Conservation (phyloP, 805 yeast genomes). For the Ogataea ganodermae region DNA sequence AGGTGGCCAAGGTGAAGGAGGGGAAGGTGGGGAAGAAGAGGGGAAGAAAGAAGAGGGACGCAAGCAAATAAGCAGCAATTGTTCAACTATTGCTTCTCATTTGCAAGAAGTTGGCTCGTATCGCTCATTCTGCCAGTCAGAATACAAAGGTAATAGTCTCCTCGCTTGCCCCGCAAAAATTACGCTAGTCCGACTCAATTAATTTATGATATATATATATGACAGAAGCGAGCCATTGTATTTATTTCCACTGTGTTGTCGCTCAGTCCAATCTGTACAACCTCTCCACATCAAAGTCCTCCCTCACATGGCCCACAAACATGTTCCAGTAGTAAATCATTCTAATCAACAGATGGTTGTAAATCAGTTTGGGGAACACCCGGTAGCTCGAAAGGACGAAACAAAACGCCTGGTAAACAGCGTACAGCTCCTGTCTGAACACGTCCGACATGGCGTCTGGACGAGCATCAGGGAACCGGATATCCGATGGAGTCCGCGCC, state of each 20-base stretch:
- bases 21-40: conserved; percentile 17
- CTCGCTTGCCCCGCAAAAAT: too few species aligned
- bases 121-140: too few species aligned
- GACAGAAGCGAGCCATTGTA: not conserved
- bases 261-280: conserved; percentile 28
- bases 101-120: too few species aligned
- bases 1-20: not conserved
- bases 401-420: conserved; percentile 58
- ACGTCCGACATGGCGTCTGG: conserved; percentile 37
- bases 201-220: too few species aligned
- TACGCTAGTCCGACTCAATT: too few species aligned
- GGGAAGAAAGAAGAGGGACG: conserved; percentile 13
- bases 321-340: conserved; percentile 66
- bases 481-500: conserved; percentile 24
- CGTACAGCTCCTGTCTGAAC: conserved; percentile 51
- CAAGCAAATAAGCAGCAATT: not conserved
- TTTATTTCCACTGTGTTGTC: not conserved
- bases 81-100: too few species aligned
- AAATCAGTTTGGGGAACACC: conserved; percentile 66
- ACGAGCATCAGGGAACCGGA: conserved; percentile 24
- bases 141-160: too few species aligned
- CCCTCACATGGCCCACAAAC: conserved; percentile 62
- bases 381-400: conserved; percentile 69
- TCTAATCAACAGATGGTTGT: conserved; percentile 50
- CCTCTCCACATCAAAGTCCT: conserved; percentile 35